Evolutionary conservation across 75 land plant genomes (phyloP), one percentile per base, ranked within the genome.

Genomic region (Picea sitchensis): DNA sequence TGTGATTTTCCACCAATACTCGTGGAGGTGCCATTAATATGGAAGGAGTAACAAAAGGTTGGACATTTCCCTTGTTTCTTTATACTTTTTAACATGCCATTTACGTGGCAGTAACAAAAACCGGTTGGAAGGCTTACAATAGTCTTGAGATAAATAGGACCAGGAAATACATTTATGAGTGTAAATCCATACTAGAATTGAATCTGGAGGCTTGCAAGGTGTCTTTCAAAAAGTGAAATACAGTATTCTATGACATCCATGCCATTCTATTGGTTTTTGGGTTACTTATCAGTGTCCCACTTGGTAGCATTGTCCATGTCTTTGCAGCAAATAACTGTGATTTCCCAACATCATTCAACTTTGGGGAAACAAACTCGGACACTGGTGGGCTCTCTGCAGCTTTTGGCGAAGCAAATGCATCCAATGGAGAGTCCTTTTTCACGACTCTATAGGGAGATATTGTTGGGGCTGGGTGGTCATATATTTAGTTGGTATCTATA

Each of bases 311-410:
- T 15, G 18, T 38, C 0, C 8, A 15, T 38, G 73, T 8, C 56
- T 44, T 14, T 71, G 74, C 51, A 44, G 7, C 51, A 69, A 51
- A 71, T 44, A 11, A 51, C 13, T 84, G 88, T 76, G 64, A 79
- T 51, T 90, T 88, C 23, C 92, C 86, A 13, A 87, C 90, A 5
- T 81, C 88, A 60, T 92, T 90, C 85, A 87, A 84, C 74, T 92
- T 92, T 57, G 94, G 94, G 44, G 94, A 86, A 77, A 90, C 92
- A 14, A 87, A 84, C 73, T 82, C 92, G 3, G 92, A 92, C 75
- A 92, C 92, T 13, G 94, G 94, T 15, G 88, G 86, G 4, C 44
- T 77, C 13, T 86, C 83, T 15, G 87, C 90, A 1, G 84, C 88
- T 12, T 90, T 90, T 63, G 59, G 75, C 0, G 79, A 75, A 0